phyloP scores from a whole-genome alignment of 73 alveolate genomes.

The Tetrahymena elliotti region DNA sequence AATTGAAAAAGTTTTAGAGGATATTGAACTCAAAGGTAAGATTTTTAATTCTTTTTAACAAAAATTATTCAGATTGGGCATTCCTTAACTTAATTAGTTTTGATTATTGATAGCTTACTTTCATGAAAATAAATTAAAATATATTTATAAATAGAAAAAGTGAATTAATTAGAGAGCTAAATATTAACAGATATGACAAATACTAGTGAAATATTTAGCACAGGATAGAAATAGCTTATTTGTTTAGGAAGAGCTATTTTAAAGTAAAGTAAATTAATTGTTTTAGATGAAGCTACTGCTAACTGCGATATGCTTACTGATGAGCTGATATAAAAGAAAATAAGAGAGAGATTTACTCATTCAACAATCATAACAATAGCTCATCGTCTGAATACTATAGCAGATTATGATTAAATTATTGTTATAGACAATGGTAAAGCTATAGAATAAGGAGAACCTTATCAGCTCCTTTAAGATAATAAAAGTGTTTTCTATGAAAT shows the following conservation, averaged over 20 bases:
- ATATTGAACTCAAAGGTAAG: not conserved
- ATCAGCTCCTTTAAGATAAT: slow-evolving; percentile 47
- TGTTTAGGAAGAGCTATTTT: slow-evolving; percentile 88
- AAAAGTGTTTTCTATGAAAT: not conserved
- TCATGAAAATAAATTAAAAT: no score
- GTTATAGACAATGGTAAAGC: slow-evolving; percentile 65
- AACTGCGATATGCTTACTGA: slow-evolving; percentile 86
- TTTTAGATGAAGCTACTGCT: slow-evolving; percentile 95
- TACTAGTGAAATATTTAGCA: slow-evolving; percentile 42
- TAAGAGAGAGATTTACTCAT: slow-evolving; percentile 59
- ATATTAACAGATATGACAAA: slow-evolving; percentile 9
- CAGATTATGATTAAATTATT: slow-evolving; percentile 63
- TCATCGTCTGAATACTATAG: slow-evolving; percentile 81
- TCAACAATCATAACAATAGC: slow-evolving; percentile 87
- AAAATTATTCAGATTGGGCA: no score
- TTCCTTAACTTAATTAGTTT: no score
- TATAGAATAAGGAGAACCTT: slow-evolving; percentile 62
- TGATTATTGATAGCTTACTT: no score
- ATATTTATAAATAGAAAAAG: not conserved
- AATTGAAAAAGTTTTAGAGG: slow-evolving; percentile 14
- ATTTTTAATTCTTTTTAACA: not conserved
- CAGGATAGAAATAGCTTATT: slow-evolving; percentile 85
- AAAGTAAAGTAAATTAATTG: slow-evolving; percentile 68
- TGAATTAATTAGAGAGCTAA: slow-evolving; percentile 1
- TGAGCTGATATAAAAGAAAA: slow-evolving; percentile 64